Conservation (phyloP, 139 green algal genomes). For the Chara braunii region DNA sequence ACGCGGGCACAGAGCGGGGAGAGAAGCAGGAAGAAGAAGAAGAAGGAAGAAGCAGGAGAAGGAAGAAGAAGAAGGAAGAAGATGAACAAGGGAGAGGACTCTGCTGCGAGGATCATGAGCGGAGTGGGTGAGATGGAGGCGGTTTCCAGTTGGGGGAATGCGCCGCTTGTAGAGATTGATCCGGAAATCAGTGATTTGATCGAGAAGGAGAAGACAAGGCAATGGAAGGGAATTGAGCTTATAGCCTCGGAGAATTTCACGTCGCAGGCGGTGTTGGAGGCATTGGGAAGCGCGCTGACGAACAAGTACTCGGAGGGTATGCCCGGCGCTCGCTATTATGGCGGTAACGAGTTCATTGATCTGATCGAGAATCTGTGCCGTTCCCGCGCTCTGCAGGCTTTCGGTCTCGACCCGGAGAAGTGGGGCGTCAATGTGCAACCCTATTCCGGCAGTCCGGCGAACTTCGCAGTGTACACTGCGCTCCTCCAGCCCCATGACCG, state of each 20-base stretch:
- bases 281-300: slow-evolving; percentile 83
- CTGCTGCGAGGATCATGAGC: no score
- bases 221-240: slow-evolving; percentile 93
- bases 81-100: no score
- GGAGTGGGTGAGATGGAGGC: slow-evolving; percentile 13
- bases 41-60: no score
- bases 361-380: slow-evolving; percentile 66
- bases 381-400: slow-evolving; percentile 63
- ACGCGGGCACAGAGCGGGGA: no score
- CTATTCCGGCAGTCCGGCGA: slow-evolving; percentile 80
- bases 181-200: slow-evolving; percentile 82
- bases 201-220: slow-evolving; percentile 82
- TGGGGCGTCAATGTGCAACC: slow-evolving; percentile 87
- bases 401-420: slow-evolving; percentile 50
- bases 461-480: slow-evolving; percentile 89
- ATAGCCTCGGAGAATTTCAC: slow-evolving; percentile 98
- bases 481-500: slow-evolving; percentile 73
- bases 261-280: slow-evolving; percentile 83
- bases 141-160: slow-evolving; percentile 33
- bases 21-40: no score
- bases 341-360: slow-evolving; percentile 79
- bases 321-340: slow-evolving; percentile 90
- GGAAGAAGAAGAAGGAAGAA: no score
- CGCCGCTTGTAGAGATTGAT: slow-evolving; percentile 65
- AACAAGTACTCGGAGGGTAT: slow-evolving; percentile 98